Evolutionary conservation across 2,329 filamentous ascomycete species (phyloP).

Genomic region (Claviceps monticola): DNA sequence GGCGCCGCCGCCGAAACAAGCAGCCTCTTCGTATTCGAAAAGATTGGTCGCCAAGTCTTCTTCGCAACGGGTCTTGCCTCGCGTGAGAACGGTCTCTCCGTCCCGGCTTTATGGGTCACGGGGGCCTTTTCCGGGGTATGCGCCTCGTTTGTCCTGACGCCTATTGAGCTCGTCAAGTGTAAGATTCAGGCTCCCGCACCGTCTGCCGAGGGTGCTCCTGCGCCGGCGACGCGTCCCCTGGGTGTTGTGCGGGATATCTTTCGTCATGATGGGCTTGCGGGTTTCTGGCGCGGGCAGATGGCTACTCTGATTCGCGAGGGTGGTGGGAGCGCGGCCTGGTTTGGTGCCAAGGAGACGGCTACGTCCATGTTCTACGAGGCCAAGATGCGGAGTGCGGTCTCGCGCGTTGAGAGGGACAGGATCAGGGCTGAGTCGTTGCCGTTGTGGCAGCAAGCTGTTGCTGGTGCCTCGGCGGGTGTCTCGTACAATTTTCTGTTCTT

Average conservation of each 20-base stretch:
- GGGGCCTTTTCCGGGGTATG: constrained; percentile 80
- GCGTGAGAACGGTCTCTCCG: constrained; percentile 48
- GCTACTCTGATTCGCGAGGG: constrained; percentile 91
- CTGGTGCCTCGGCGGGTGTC: constrained; percentile 79
- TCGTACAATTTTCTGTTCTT: constrained; percentile 97
- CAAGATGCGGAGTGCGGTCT: constrained; percentile 30
- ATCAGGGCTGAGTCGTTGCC: constrained; percentile 45
- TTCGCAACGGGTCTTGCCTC: constrained; percentile 37
- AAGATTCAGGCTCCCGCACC: constrained; percentile 72
- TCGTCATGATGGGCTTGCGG: constrained; percentile 63
- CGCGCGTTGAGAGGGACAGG: constrained; percentile 25
- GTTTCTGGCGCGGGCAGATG: constrained; percentile 92
- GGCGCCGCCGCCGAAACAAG: constrained; percentile 89
- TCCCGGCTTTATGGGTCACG: constrained; percentile 62
- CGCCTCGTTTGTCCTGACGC: constrained; percentile 82
- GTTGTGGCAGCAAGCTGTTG: constrained; percentile 74
- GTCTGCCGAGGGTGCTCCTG: constrained; percentile 24
- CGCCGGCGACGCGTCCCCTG: constrained; percentile 40
- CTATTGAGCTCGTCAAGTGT: constrained; percentile 95
- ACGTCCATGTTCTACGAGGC: constrained; percentile 53
- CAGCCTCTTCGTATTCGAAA: constrained; percentile 84
- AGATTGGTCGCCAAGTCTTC: constrained; percentile 53
- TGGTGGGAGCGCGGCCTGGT: constrained; percentile 89
- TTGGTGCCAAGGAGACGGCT: constrained; percentile 75
- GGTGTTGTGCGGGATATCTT: constrained; percentile 68